These are phyloP conservation scores for Durotheca rogersii DNA, from an alignment of 495 filamentous ascomycete species.

Conservation along the genomic window DNA sequence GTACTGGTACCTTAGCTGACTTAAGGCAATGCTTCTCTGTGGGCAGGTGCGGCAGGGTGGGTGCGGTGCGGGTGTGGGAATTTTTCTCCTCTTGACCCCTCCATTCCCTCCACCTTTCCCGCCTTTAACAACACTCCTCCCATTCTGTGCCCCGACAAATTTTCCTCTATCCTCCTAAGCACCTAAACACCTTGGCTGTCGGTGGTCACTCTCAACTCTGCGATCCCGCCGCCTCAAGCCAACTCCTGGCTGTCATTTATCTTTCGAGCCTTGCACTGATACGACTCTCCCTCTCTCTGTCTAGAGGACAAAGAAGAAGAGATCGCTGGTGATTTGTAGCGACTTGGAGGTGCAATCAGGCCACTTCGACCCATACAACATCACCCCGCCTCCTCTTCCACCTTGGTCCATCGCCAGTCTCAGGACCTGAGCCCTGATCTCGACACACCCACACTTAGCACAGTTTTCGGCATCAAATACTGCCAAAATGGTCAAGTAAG, in stretches of 20 bases:
- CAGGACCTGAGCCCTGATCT: constrained; percentile 18
- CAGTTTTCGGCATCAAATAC: constrained; percentile 60
- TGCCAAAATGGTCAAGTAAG: constrained; percentile 99
- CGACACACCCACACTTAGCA: constrained; percentile 31
- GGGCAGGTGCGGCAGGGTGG: too few relatives aligned
- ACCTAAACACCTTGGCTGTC: constrained; percentile 34
- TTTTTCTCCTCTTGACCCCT: constrained; percentile 30
- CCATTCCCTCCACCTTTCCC: constrained; percentile 9
- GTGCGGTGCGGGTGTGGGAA: constrained; percentile 7
- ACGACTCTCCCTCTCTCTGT: constrained; percentile 17
- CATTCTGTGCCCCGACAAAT: constrained; percentile 24
- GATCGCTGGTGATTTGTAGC: constrained; percentile 24
- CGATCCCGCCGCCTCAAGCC: constrained; percentile 16
- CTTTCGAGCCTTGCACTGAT: constrained; percentile 13
- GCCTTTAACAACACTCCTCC: constrained; percentile 8
- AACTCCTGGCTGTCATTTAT: constrained; percentile 8
- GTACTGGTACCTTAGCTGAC: too few relatives aligned
- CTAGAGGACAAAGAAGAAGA: too few relatives aligned
- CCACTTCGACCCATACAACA: constrained; percentile 23
- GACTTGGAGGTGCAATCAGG: constrained; percentile 24
- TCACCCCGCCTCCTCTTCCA: constrained; percentile 21
- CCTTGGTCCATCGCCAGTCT: background rate
- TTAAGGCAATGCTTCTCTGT: too few relatives aligned
- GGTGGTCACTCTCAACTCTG: constrained; percentile 38
- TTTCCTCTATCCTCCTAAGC: constrained; percentile 31